These are phyloP conservation scores for Apiospora rasikravindrae DNA, from an alignment of 2,329 filamentous ascomycete species.

Conservation along the genomic window DNA sequence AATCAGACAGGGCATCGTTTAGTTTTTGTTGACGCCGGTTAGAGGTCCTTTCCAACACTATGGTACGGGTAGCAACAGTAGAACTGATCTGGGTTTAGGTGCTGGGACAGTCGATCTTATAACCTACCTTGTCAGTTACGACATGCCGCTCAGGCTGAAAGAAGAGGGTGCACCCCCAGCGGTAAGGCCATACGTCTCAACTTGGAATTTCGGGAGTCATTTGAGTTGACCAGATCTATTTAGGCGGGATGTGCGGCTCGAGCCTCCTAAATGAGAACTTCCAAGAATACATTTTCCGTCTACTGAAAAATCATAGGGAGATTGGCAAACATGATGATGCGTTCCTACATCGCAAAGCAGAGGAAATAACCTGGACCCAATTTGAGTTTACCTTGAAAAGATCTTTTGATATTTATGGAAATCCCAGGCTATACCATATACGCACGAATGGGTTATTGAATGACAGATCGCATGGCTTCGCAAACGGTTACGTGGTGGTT, in stretches of 20 bases:
- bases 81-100: slow-evolving; percentile 21
- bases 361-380: not conserved
- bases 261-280: slow-evolving; percentile 39
- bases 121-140: slow-evolving; percentile 34
- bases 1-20: not conserved
- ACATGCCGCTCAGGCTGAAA: slow-evolving; percentile 31
- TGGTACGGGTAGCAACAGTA: too few relatives aligned
- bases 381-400: not conserved
- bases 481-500: not conserved
- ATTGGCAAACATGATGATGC: not conserved
- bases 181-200: slow-evolving; percentile 22
- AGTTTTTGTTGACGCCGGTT: not conserved
- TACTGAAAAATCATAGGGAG: not conserved
- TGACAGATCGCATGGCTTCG: not conserved
- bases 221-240: not conserved
- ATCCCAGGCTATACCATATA: not conserved
- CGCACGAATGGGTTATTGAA: not conserved
- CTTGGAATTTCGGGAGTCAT: too few relatives aligned
- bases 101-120: slow-evolving; percentile 37
- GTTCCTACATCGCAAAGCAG: not conserved
- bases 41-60: not conserved
- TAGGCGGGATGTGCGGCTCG: slow-evolving; percentile 37
- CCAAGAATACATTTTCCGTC: not conserved
- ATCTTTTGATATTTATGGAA: not conserved
- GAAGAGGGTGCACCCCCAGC: slow-evolving; percentile 27